Base-by-base conservation (phyloP, 2,329 filamentous ascomycete genomes). In the Fusarium albosuccineum region DNA sequence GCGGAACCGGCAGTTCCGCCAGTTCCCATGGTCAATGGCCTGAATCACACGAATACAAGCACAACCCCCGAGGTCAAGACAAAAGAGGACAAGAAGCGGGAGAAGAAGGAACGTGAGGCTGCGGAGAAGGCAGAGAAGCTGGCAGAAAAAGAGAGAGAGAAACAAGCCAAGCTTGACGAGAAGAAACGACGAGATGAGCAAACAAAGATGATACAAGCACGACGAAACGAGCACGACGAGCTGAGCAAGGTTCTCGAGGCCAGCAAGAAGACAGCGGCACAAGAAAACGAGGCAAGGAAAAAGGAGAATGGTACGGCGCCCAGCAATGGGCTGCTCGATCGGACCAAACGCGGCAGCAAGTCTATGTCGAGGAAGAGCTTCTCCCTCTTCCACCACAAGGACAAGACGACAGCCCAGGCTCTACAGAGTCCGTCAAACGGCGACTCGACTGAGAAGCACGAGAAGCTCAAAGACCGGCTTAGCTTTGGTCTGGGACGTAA, bases 281-380 rank as follows among this genome's bases (percentile, higher is more conserved):
- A 90, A 36, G 86, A 84, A 45, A 79, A 82, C 7, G 78, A 79
- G 13, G 67, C 71, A 10, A 77, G 78, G 48, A 83, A 79, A 68
- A 80, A 79, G 60, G 80, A 81, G 30, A 77, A 75, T n/a, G 72
- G 73, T 5, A 70, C 74, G 14, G 83, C 73, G 62, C 75, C 73
- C 52, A 76, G 76, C 30, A 61, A 68, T 30, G 81, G 83, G 6
- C 82, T 88, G 30, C 80, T 96, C 41, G 88, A 87, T 72, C 85
- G 92, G 44, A 89, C 92, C 67, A 87, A 89, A 70, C 85, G 90
- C 56, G 88, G 88, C 9, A 93, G 90, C 77, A 95, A 92, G 81
- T 94, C 92, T 66, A 86, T 97, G 82, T 87, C 92, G 49, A 88
- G 90, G 66, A 93, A 91, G 78, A 91, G 92, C 69, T 90, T 92